Evolutionary conservation across 495 filamentous ascomycete genomes (phyloP), one percentile per base, ranked within the genome.

Genomic region (Penicillium cataractarum): DNA sequence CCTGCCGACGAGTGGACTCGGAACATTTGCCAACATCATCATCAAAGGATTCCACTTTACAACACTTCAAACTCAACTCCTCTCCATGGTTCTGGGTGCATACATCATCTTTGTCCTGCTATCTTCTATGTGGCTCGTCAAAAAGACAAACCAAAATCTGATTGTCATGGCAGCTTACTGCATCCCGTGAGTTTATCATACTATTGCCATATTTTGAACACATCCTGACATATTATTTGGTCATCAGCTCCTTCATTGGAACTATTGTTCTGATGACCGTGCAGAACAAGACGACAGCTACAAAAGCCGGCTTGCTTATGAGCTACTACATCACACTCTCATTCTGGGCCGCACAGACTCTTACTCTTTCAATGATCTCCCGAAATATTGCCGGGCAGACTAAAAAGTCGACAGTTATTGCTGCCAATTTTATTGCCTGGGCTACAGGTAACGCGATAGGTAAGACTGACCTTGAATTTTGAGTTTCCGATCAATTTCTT

Each of bases 361-460:
- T 84, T 2, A 65, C 86, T 3, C 73, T 89, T 7, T 83, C 82
- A 2, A 80, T 88, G 67, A 85, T 89, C 51, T 81, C 79, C 2
- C 82, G 82, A 17, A 90, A 90, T 55, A 82, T 90, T 19, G 86
- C 85, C 8, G 87, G 87, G 9, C 88, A 87, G 64, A 89, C 88
- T 4, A 90, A 90, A 71, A 90, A 90, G 65, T 76, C 81, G 0
- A 75, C 76, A 1, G 78, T 82, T 1, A 77, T 81, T 6, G 81
- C 81, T 13, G 69, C 74, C 7, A 78, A 74, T 0, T 80, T 81
- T 53, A 70, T 81, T 27, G 75, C 75, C 2, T 81, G 75, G 75
- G 76, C 76, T 32, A 71, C 73, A 15, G 77, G 78, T 1, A 81
- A 81, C 40, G 76, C 76, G 6, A 76, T 79, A 31, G 78, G 76